phyloP scores from a whole-genome alignment of 169 alveolate genomes.

The Babesia bovis region DNA sequence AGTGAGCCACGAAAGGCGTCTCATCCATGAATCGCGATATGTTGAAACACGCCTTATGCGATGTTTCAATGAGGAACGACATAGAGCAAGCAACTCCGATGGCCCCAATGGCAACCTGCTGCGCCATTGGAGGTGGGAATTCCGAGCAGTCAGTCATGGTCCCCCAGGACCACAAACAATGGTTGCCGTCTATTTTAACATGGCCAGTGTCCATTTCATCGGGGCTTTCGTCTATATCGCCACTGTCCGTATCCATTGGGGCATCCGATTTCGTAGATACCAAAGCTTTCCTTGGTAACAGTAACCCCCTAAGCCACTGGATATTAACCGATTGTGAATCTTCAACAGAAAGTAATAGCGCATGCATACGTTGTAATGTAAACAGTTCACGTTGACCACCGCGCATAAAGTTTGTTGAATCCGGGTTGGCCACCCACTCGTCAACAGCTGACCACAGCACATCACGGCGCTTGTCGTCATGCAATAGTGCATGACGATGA shows the following conservation, averaged over 20 bases:
- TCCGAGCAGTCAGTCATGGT: slow-evolving; percentile 19
- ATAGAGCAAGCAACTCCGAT: slow-evolving; percentile 5
- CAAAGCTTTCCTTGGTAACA: slow-evolving; percentile 17
- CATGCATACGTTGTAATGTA: slow-evolving; percentile 17
- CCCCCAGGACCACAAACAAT: slow-evolving; percentile 64
- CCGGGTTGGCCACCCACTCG: slow-evolving; percentile 41
- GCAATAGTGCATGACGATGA: slow-evolving; percentile 33
- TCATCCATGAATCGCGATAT: not conserved
- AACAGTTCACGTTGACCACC: slow-evolving; percentile 8
- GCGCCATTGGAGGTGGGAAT: not conserved
- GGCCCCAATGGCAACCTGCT: not conserved
- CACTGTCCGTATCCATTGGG: slow-evolving; percentile 8
- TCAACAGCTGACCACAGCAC: slow-evolving; percentile 51
- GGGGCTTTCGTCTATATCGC: not conserved
- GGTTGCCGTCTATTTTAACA: not conserved
- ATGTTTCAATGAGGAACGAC: slow-evolving; percentile 5
- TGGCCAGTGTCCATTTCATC: not conserved
- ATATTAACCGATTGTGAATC: not conserved
- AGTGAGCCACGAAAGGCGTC: slow-evolving; percentile 20
- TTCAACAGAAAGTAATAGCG: not conserved
- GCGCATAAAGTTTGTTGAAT: not conserved
- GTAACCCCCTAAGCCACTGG: slow-evolving; percentile 27
- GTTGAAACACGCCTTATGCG: slow-evolving; percentile 22
- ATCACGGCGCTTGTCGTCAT: slow-evolving; percentile 26
- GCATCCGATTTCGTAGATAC: not conserved